Evolutionary conservation across 179 eudicot species (phyloP).

Genomic region (Beta corolliflora): DNA sequence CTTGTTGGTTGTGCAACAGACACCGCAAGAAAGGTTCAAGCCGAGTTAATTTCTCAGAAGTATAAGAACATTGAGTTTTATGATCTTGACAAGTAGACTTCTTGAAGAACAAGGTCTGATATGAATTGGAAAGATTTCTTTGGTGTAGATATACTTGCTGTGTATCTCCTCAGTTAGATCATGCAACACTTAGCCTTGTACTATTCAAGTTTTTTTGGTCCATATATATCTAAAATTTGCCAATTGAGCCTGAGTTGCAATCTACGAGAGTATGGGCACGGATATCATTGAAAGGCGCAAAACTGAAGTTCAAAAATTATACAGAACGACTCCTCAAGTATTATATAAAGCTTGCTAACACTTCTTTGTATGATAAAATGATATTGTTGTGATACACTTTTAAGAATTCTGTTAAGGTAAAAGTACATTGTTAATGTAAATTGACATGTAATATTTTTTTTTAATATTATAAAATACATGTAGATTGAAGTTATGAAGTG

Average conservation of each 20-base stretch:
- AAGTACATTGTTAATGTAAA: too few species aligned
- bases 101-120: neutral
- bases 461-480: too few species aligned
- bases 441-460: too few species aligned
- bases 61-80: conserved; percentile 93
- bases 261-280: too few species aligned
- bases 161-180: neutral
- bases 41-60: conserved; percentile 93
- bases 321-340: too few species aligned
- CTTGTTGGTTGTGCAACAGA: conserved; percentile 99
- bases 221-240: neutral
- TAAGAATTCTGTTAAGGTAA: too few species aligned
- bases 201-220: neutral
- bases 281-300: too few species aligned
- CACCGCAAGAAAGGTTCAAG: conserved; percentile 95
- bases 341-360: too few species aligned
- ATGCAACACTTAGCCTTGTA: conserved; percentile 2
- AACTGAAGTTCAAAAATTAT: too few species aligned
- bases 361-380: too few species aligned
- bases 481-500: too few species aligned
- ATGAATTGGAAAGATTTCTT: neutral
- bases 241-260: neutral
- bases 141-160: neutral
- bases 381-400: too few species aligned
- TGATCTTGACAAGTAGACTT: conserved; percentile 38